phyloP scores from a whole-genome alignment of 345 rosid species.

The Syzygium grande region DNA sequence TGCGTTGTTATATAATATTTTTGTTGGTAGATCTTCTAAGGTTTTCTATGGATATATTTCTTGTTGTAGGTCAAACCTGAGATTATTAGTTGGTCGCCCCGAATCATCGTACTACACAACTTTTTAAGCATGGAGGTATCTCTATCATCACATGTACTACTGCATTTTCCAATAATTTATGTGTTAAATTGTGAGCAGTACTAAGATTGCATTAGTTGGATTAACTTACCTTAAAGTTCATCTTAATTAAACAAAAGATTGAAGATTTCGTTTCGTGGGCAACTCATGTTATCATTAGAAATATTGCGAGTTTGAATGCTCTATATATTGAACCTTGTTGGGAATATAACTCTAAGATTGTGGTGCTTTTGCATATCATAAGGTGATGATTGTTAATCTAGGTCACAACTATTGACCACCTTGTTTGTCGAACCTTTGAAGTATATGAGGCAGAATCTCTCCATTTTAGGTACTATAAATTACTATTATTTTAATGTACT shows the following conservation, averaged over 20 bases:
- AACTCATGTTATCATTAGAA: not conserved
- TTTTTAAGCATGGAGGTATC: conserved; percentile 90
- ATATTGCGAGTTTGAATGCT: not conserved
- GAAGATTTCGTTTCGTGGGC: not conserved
- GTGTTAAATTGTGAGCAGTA: not conserved
- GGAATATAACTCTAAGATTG: not conserved
- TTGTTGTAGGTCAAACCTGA: conserved; percentile 81
- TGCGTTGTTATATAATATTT: not conserved
- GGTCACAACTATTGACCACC: not conserved
- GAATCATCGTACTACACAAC: conserved; percentile 74
- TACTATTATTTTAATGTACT: not conserved
- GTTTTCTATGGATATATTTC: not conserved
- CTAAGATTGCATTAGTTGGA: not conserved
- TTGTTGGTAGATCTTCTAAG: not conserved
- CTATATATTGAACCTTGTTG: not conserved
- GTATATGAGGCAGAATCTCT: not conserved
- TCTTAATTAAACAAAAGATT: not conserved
- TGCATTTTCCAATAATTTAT: not conserved
- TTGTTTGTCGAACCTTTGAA: not conserved
- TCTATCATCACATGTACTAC: not conserved
- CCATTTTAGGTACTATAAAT: not conserved
- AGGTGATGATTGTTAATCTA: not conserved
- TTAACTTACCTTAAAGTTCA: not conserved
- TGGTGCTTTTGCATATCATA: not conserved
- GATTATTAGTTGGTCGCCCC: conserved; percentile 87